Evolutionary conservation across 805 yeast species (phyloP).

Genomic region (Wickerhamomyces sydowiorum): DNA sequence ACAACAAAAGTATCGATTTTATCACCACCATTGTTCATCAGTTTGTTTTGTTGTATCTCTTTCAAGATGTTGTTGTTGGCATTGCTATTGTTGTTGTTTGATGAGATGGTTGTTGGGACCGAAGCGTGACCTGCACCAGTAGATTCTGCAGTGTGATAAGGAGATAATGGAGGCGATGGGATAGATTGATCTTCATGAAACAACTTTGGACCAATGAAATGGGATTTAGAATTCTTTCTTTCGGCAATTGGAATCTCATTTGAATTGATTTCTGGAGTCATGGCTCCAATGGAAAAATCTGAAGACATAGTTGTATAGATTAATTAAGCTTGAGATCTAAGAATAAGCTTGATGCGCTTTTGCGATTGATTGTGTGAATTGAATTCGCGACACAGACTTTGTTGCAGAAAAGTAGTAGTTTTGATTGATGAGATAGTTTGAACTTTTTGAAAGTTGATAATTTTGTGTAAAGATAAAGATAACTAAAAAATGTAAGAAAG

Average conservation of each 20-base stretch:
- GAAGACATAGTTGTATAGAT: slow-evolving; percentile 3
- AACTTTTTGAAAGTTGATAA: too few relatives aligned
- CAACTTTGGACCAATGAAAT: background rate
- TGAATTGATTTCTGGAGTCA: slow-evolving; percentile 20
- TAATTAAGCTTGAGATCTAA: background rate
- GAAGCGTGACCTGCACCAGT: slow-evolving; percentile 1
- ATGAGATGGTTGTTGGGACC: background rate
- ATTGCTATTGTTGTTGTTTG: background rate
- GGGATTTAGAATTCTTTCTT: slow-evolving; percentile 21
- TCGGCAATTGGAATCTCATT: slow-evolving; percentile 6
- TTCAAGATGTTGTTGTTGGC: slow-evolving; percentile 16
- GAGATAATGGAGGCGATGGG: slow-evolving; percentile 42
- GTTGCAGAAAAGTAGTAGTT: too few relatives aligned
- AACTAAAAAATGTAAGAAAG: too few relatives aligned
- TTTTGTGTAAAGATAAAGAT: too few relatives aligned
- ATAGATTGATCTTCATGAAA: slow-evolving; percentile 26
- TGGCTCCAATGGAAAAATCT: slow-evolving; percentile 14
- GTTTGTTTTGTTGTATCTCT: slow-evolving; percentile 12
- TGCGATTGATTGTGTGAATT: too few relatives aligned
- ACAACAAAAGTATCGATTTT: slow-evolving; percentile 14
- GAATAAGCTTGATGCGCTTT: too few relatives aligned
- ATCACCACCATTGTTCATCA: background rate
- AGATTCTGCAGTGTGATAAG: slow-evolving; percentile 24
- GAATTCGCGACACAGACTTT: too few relatives aligned
- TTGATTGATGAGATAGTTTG: too few relatives aligned